phyloP scores from a whole-genome alignment of 371 early-diverging fungal genomes.

The Rhizopus arrhizus region DNA sequence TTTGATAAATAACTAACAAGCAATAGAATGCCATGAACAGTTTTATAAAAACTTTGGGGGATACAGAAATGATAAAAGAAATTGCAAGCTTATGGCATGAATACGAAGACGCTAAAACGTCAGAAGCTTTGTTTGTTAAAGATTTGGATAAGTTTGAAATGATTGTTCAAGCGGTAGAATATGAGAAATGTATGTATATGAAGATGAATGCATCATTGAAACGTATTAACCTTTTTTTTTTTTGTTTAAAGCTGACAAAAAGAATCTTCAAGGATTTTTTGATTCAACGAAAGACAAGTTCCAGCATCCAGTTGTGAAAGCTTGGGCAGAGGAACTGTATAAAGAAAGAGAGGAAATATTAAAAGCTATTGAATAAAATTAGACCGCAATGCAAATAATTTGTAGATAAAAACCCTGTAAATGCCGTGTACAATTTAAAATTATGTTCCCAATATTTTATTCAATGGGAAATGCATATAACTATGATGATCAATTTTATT shows the following conservation, averaged over 20 bases:
- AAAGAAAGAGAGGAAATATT: constrained; percentile 55
- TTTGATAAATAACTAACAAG: too few species aligned
- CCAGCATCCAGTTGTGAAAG: constrained; percentile 75
- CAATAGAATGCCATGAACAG: constrained; percentile 70
- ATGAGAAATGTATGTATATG: constrained; percentile 73
- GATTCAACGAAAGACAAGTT: constrained; percentile 78
- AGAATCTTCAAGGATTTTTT: constrained; percentile 76
- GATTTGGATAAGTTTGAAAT: constrained; percentile 95
- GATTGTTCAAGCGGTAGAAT: constrained; percentile 91
- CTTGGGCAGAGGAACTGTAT: constrained; percentile 84
- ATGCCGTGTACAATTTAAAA: too few species aligned
- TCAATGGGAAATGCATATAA: too few species aligned
- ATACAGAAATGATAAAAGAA: constrained; percentile 63
- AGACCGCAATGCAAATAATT: too few species aligned
- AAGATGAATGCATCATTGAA: not conserved
- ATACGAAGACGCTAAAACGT: constrained; percentile 79
- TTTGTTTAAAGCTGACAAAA: constrained; percentile 59
- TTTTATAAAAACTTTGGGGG: constrained; percentile 62
- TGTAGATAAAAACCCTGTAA: too few species aligned
- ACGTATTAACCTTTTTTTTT: not conserved
- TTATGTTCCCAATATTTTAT: too few species aligned
- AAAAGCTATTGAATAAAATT: not conserved
- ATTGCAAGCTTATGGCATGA: constrained; percentile 83
- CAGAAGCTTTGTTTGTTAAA: constrained; percentile 84
- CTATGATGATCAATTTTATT: too few species aligned